These are phyloP conservation scores for Xylaria cubensis DNA, from an alignment of 495 filamentous ascomycete genomes.

Conservation along the genomic window DNA sequence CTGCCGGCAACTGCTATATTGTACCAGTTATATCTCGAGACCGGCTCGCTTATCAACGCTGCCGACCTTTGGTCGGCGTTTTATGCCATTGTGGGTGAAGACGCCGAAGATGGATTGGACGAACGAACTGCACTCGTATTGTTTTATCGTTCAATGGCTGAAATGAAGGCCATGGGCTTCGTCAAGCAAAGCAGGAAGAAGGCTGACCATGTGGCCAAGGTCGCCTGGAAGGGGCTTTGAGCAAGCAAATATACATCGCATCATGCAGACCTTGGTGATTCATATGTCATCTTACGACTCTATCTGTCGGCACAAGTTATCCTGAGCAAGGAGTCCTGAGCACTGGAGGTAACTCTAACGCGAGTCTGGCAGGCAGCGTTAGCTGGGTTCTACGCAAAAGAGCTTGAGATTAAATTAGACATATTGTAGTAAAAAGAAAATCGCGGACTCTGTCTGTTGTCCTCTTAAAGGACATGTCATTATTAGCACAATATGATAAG, in stretches of 20 bases:
- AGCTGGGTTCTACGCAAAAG: background rate
- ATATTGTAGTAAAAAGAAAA: background rate
- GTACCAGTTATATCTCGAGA: constrained; percentile 91
- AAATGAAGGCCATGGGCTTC: constrained; percentile 83
- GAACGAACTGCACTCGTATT: constrained; percentile 65
- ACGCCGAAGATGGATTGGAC: constrained; percentile 54
- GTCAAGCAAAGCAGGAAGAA: constrained; percentile 90
- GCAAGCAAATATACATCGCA: background rate
- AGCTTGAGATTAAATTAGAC: background rate
- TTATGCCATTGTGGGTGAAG: constrained; percentile 72
- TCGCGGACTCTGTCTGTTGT: background rate
- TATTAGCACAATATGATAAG: constrained; percentile 14
- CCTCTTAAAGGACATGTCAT: background rate
- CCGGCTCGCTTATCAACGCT: constrained; percentile 85
- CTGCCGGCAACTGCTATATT: constrained; percentile 82
- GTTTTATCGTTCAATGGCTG: constrained; percentile 84
- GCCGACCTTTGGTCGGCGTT: constrained; percentile 92
- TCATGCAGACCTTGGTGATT: background rate
- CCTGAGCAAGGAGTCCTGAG: background rate
- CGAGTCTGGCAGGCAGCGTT: background rate
- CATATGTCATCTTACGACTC: background rate
- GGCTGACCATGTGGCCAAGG: constrained; percentile 86
- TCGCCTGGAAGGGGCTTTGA: constrained; percentile 55
- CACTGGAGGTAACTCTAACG: background rate
- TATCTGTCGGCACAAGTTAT: background rate